Percentiles rank a stretch among this genome's conserved stretches.
These are phyloP conservation scores for Podaxis sp. DNA, from an alignment of 768 basidiomycete genomes.

Conservation along the genomic window DNA sequence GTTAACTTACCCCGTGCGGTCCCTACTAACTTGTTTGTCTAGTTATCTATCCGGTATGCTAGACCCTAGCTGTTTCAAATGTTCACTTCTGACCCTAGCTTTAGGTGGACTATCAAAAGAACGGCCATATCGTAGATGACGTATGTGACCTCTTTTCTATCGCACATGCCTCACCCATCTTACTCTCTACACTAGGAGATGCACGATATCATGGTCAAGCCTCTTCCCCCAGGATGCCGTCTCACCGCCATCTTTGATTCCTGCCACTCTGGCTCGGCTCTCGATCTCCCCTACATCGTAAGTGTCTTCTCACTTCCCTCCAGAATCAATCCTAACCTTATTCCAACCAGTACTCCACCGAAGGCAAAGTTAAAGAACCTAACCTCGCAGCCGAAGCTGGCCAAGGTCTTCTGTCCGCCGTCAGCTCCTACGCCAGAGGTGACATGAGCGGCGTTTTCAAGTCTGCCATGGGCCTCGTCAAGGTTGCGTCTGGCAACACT, in stretches of 20 bases:
- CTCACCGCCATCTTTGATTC: slow-evolving; percentile 83
- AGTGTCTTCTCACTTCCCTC: slow-evolving; percentile 17
- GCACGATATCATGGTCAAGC: slow-evolving; percentile 78
- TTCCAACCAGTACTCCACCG: slow-evolving; percentile 75
- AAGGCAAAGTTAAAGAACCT: slow-evolving; percentile 94
- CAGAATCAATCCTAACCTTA: background rate
- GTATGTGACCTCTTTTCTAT: slow-evolving; percentile 40
- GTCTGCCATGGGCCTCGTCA: slow-evolving; percentile 72
- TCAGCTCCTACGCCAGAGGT: slow-evolving; percentile 71
- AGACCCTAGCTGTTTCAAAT: background rate
- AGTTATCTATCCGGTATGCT: slow-evolving; percentile 82
- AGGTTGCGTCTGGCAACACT: slow-evolving; percentile 65
- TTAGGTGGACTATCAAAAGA: slow-evolving; percentile 49
- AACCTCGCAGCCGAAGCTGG: slow-evolving; percentile 88
- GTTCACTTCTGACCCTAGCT: background rate
- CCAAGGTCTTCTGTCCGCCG: slow-evolving; percentile 78
- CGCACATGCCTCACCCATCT: background rate
- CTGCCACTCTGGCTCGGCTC: slow-evolving; percentile 87
- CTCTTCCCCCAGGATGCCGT: slow-evolving; percentile 84
- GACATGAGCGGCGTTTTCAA: slow-evolving; percentile 80
- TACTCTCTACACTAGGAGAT: slow-evolving; percentile 44
- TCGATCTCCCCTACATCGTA: slow-evolving; percentile 76
- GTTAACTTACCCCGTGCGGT: background rate
- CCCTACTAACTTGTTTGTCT: slow-evolving; percentile 4
- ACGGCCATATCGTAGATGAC: slow-evolving; percentile 87